Percentiles rank a stretch among this genome's conserved stretches.
Evolutionary conservation across 768 basidiomycete species (phyloP).

Genomic region (Psilocybe cyanescens): DNA sequence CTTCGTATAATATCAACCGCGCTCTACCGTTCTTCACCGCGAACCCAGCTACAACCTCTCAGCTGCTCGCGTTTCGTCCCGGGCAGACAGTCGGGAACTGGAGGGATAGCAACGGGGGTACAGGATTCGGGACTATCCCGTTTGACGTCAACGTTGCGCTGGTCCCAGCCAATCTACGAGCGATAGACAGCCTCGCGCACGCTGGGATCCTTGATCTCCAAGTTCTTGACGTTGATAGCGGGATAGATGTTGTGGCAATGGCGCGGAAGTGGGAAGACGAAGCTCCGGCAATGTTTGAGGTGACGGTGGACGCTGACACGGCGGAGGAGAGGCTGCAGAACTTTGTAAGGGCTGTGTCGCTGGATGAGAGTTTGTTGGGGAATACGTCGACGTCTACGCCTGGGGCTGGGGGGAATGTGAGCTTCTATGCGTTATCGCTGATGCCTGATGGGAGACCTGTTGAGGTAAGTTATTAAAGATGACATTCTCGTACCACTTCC

Average conservation of each 20-base stretch:
- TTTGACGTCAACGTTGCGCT: constrained; percentile 48
- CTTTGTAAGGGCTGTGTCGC: constrained; percentile 37
- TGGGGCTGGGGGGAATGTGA: constrained; percentile 20
- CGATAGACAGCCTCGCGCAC: constrained; percentile 31
- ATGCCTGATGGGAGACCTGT: constrained; percentile 40
- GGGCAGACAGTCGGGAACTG: constrained; percentile 47
- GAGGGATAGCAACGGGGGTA: constrained; percentile 45
- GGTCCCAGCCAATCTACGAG: constrained; percentile 44
- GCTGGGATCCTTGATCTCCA: constrained; percentile 29
- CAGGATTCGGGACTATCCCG: constrained; percentile 45
- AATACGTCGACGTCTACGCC: constrained; percentile 8
- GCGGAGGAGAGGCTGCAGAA: constrained; percentile 36
- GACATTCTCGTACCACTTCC: not conserved
- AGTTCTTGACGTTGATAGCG: constrained; percentile 14
- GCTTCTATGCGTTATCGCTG: constrained; percentile 45
- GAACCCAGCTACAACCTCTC: constrained; percentile 24
- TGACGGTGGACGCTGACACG: constrained; percentile 28
- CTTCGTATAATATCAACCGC: constrained; percentile 42
- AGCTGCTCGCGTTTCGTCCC: constrained; percentile 41
- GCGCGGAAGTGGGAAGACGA: constrained; percentile 41
- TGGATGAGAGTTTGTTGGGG: constrained; percentile 32
- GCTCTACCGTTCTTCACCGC: constrained; percentile 38
- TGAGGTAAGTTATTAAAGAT: constrained; percentile 30
- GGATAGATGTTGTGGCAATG: constrained; percentile 19
- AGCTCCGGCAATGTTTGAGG: constrained; percentile 39